Percentiles rank a stretch among this genome's conserved stretches.
Conservation (phyloP, 2,329 filamentous ascomycete species). For the Penicillium vulpinum region DNA sequence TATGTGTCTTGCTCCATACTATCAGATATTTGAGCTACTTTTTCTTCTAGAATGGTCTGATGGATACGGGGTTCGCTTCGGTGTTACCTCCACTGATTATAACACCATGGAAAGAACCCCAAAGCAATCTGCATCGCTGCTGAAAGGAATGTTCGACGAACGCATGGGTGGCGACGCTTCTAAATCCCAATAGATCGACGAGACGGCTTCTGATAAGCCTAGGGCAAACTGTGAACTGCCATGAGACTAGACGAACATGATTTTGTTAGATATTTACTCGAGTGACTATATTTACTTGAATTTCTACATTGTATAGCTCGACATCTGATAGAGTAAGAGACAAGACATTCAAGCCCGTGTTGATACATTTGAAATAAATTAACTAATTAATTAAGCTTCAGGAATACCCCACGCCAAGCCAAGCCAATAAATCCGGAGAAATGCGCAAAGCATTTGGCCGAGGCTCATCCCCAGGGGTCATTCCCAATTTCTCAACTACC, state of each 20-base stretch:
- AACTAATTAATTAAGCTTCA: not conserved
- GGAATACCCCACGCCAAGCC: not conserved
- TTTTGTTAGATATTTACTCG: not conserved
- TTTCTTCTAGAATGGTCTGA: conserved; percentile 28
- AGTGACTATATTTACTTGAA: not conserved
- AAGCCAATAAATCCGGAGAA: conserved; percentile 1
- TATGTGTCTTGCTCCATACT: conserved; percentile 15
- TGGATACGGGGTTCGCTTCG: conserved; percentile 30
- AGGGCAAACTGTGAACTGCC: not conserved
- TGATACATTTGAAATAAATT: not conserved
- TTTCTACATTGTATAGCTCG: not conserved
- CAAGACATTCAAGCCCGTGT: not conserved
- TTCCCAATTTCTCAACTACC: not conserved
- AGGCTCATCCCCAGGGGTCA: not conserved
- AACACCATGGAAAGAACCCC: conserved; percentile 29
- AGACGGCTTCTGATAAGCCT: not conserved
- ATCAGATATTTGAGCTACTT: not conserved
- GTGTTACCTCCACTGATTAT: conserved; percentile 30
- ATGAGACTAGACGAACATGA: not conserved
- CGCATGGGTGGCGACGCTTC: conserved; percentile 5
- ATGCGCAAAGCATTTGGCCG: conserved; percentile 7
- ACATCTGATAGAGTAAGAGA: not conserved
- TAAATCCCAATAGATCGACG: not conserved
- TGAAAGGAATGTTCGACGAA: conserved; percentile 20
- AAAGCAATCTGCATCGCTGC: conserved; percentile 25